These are phyloP conservation scores for Hygrophorus pudorinus DNA, from an alignment of 768 basidiomycete species.

Conservation along the genomic window DNA sequence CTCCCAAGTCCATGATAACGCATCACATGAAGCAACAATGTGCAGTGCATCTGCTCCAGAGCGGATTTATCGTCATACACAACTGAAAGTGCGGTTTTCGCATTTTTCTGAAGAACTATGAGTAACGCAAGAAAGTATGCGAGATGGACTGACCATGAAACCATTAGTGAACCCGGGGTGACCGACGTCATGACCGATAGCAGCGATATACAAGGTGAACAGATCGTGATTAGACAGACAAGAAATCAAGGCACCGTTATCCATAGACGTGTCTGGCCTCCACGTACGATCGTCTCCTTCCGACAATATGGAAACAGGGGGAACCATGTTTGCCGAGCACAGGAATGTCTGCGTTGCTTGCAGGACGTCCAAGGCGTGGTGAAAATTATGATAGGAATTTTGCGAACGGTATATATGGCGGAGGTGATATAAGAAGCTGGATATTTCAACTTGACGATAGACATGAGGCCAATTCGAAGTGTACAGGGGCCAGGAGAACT, in stretches of 20 bases:
- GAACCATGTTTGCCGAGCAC: slow-evolving; percentile 67
- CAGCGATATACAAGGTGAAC: slow-evolving; percentile 79
- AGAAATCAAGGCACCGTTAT: slow-evolving; percentile 29
- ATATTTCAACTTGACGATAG: slow-evolving; percentile 51
- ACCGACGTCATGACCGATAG: slow-evolving; percentile 95
- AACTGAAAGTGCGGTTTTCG: slow-evolving; percentile 76
- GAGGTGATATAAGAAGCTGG: slow-evolving; percentile 76
- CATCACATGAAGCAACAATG: slow-evolving; percentile 71
- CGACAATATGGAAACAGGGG: slow-evolving; percentile 60
- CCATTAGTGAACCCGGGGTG: slow-evolving; percentile 92
- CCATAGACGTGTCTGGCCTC: slow-evolving; percentile 24
- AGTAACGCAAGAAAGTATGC: neutral
- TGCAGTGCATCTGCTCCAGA: slow-evolving; percentile 86
- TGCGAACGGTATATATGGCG: slow-evolving; percentile 82
- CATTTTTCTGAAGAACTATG: slow-evolving; percentile 65
- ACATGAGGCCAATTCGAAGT: slow-evolving; percentile 12
- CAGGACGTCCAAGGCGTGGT: slow-evolving; percentile 92
- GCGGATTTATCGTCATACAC: slow-evolving; percentile 87
- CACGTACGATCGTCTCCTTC: slow-evolving; percentile 38
- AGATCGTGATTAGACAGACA: slow-evolving; percentile 59
- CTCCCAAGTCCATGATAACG: slow-evolving; percentile 67
- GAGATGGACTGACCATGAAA: slow-evolving; percentile 70
- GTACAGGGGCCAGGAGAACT: slow-evolving; percentile 20
- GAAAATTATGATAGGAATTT: slow-evolving; percentile 97
- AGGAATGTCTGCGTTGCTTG: slow-evolving; percentile 89